phyloP scores from a whole-genome alignment of 805 yeast species.

The Metschnikowia kofuensis region DNA sequence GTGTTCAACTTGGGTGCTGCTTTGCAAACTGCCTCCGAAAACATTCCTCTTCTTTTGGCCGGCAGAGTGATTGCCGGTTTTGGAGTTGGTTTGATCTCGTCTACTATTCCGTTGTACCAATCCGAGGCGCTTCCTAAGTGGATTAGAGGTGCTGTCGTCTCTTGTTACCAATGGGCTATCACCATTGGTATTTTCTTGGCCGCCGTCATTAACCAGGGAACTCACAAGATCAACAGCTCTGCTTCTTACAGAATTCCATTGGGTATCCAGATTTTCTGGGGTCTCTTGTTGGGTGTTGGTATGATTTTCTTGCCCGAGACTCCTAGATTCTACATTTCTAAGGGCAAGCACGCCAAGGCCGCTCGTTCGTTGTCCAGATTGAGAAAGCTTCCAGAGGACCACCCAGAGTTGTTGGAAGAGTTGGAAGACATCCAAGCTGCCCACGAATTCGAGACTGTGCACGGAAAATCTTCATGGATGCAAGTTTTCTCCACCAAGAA shows the following conservation, averaged over 20 bases:
- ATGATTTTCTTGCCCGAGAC: slow-evolving; percentile 34
- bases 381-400: slow-evolving; percentile 49
- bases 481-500: slow-evolving; percentile 63
- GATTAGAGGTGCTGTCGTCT: slow-evolving; percentile 43
- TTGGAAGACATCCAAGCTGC: slow-evolving; percentile 73
- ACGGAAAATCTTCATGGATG: slow-evolving; percentile 47
- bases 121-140: slow-evolving; percentile 42
- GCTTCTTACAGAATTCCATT: slow-evolving; percentile 43
- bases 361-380: slow-evolving; percentile 30
- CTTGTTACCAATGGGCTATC: slow-evolving; percentile 40
- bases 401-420: slow-evolving; percentile 66
- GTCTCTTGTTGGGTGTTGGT: slow-evolving; percentile 27
- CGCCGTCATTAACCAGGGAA: slow-evolving; percentile 35
- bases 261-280: slow-evolving; percentile 39
- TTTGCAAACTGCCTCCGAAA: slow-evolving; percentile 37
- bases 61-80: slow-evolving; percentile 41
- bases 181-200: slow-evolving; percentile 40
- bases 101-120: slow-evolving; percentile 39
- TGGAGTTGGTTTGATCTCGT: slow-evolving; percentile 42
- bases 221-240: slow-evolving; percentile 30
- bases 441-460: slow-evolving; percentile 63
- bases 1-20: slow-evolving; percentile 37
- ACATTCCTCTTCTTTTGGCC: slow-evolving; percentile 34
- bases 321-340: slow-evolving; percentile 37
- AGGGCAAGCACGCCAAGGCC: slow-evolving; percentile 25